Evolutionary conservation across 164 flowering plant genomes (phyloP).

Genomic region (Malania oleifera): DNA sequence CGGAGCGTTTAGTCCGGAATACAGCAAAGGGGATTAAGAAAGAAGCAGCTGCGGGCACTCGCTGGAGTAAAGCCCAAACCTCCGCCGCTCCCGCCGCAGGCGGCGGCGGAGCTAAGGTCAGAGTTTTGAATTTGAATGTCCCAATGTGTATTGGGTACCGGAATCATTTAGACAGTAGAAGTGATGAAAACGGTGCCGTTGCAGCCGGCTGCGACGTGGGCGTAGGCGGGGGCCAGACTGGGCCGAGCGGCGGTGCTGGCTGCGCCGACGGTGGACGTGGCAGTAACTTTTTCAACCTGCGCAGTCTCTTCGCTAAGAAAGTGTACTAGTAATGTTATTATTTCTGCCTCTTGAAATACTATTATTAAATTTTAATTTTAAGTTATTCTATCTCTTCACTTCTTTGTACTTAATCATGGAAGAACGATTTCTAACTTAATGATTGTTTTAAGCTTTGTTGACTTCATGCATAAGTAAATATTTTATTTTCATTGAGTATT

Average conservation of each 20-base stretch:
- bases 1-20: slow-evolving; percentile 21
- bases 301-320: slow-evolving; percentile 69
- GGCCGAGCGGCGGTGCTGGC: slow-evolving; percentile 4
- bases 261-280: slow-evolving; percentile 14
- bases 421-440: too few relatives aligned
- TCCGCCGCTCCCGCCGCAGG: slow-evolving; percentile 1
- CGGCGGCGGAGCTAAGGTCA: slow-evolving; percentile 20
- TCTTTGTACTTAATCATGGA: too few relatives aligned
- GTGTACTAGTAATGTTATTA: slow-evolving; percentile 63
- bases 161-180: slow-evolving; percentile 51
- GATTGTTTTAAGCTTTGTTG: too few relatives aligned
- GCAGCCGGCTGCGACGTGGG: slow-evolving; percentile 11
- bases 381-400: too few relatives aligned
- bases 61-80: slow-evolving; percentile 18
- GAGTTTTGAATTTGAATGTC: slow-evolving; percentile 61
- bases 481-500: too few relatives aligned
- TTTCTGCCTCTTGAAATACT: too few relatives aligned
- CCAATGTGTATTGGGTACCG: slow-evolving; percentile 66
- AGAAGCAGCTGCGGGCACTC: slow-evolving; percentile 17
- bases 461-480: too few relatives aligned
- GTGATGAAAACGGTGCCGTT: slow-evolving; percentile 31
- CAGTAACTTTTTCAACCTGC: slow-evolving; percentile 45
- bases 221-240: not conserved
- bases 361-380: too few relatives aligned
- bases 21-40: slow-evolving; percentile 26